phyloP scores from a whole-genome alignment of 306 rosid genomes.

The Cucumis cinereus region DNA sequence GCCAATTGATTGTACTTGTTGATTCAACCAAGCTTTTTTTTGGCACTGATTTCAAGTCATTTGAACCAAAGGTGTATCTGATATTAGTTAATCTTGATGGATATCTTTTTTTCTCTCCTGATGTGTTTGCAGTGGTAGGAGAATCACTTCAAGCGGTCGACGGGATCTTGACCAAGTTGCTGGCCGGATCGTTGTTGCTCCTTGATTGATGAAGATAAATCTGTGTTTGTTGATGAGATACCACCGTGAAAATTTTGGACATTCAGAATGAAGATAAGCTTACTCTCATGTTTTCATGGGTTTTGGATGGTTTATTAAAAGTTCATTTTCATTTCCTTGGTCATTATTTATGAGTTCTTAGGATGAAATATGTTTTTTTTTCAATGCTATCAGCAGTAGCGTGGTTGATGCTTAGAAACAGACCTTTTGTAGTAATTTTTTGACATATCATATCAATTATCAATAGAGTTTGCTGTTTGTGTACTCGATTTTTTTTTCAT shows the following conservation, averaged over 20 bases:
- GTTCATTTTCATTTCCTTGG: neutral
- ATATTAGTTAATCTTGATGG: neutral
- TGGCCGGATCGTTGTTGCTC: slow-evolving; percentile 40
- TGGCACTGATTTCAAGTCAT: neutral
- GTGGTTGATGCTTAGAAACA: neutral
- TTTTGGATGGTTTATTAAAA: neutral
- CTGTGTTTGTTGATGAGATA: neutral
- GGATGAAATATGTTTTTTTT: neutral
- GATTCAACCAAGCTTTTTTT: neutral
- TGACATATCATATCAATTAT: neutral
- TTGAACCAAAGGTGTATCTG: neutral
- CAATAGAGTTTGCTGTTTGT: neutral
- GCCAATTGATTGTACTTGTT: neutral
- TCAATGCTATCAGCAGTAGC: neutral
- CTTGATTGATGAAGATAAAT: slow-evolving; percentile 14
- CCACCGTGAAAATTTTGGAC: neutral
- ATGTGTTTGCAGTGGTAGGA: slow-evolving; percentile 32
- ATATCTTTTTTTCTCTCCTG: neutral
- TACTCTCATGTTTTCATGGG: neutral
- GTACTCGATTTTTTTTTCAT: neutral
- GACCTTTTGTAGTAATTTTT: neutral
- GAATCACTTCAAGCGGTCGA: slow-evolving; percentile 37
- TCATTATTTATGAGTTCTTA: neutral
- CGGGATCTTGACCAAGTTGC: slow-evolving; percentile 61
- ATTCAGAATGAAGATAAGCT: neutral